Percentiles rank a stretch among this genome's conserved stretches.
Conservation (phyloP, 225 moss, liverwort and hornwort genomes). For the Thuidium tamariscinum region DNA sequence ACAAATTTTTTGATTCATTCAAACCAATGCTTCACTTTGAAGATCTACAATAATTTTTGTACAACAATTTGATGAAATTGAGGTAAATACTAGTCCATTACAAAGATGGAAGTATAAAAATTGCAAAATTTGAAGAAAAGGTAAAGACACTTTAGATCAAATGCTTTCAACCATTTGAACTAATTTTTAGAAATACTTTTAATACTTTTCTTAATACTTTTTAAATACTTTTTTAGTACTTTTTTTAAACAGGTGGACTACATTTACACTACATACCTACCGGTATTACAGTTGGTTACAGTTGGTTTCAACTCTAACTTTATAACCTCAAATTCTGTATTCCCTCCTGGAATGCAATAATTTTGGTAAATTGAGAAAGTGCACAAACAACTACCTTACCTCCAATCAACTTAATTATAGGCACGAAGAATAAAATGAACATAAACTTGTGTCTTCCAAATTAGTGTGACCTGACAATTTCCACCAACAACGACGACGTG, state of each 20-base stretch:
- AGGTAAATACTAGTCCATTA: background rate
- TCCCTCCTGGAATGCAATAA: background rate
- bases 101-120: too few relatives aligned
- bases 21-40: fast-evolving
- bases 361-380: background rate
- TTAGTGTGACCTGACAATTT: background rate
- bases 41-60: background rate
- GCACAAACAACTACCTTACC: background rate
- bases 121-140: background rate
- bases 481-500: background rate
- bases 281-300: background rate
- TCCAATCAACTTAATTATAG: background rate
- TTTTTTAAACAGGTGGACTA: background rate
- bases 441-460: too few relatives aligned
- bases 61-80: background rate
- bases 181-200: too few relatives aligned
- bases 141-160: fast-evolving
- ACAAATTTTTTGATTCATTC: background rate
- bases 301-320: background rate
- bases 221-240: too few relatives aligned
- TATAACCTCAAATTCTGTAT: background rate
- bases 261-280: too few relatives aligned
- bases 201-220: too few relatives aligned
- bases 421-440: background rate
- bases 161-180: too few relatives aligned